Percentiles rank a stretch among this genome's conserved stretches.
Conservation (phyloP, 176 grass and related monocot species). For the Paspalum vaginatum region DNA sequence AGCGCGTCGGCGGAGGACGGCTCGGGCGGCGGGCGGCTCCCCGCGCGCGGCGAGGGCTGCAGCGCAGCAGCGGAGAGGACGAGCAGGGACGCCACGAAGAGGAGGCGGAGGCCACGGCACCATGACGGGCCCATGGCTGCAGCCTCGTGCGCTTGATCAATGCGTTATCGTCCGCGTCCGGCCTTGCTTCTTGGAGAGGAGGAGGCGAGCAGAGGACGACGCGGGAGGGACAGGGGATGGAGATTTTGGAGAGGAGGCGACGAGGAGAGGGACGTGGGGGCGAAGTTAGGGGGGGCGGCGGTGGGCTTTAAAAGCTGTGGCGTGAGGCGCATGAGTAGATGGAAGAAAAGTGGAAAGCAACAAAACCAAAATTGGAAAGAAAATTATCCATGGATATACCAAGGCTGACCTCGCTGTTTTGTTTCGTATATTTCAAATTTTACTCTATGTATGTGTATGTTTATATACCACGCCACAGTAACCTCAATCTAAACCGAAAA, state of each 20-base stretch:
- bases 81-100: slow-evolving; percentile 59
- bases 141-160: neutral
- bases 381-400: neutral
- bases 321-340: slow-evolving; percentile 64
- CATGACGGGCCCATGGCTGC: slow-evolving; percentile 53
- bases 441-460: too few species aligned
- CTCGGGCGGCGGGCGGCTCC: neutral
- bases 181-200: slow-evolving; percentile 15
- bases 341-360: slow-evolving; percentile 4
- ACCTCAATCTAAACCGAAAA: too few species aligned
- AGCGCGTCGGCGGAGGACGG: slow-evolving; percentile 36
- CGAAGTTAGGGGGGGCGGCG: slow-evolving; percentile 36
- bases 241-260: slow-evolving; percentile 8
- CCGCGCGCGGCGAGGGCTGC: neutral
- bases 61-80: slow-evolving; percentile 36
- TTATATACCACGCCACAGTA: too few species aligned
- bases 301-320: slow-evolving; percentile 61
- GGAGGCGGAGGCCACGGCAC: slow-evolving; percentile 25
- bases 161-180: slow-evolving; percentile 2
- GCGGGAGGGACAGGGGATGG: neutral
- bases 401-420: too few species aligned
- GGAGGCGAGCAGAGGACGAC: neutral
- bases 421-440: too few species aligned
- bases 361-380: neutral
- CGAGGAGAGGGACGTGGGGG: slow-evolving; percentile 41